These are phyloP conservation scores for Telfairia occidentalis DNA, from an alignment of 331 rosid genomes.

Conservation along the genomic window DNA sequence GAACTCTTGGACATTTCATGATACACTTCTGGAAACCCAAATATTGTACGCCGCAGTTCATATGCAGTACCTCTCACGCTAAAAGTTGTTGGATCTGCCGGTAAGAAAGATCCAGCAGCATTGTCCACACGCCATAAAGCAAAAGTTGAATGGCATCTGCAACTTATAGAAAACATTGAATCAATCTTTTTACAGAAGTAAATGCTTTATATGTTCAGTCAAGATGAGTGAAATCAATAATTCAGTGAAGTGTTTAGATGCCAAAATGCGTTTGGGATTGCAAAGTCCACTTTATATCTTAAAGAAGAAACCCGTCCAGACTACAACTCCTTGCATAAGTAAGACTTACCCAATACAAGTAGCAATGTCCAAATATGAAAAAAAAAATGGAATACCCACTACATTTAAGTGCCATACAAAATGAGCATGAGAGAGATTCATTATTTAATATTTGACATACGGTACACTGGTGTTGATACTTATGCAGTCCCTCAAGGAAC, in stretches of 20 bases:
- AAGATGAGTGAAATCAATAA: not conserved
- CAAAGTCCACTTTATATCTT: not conserved
- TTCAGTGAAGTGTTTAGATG: not conserved
- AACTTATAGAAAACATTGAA: constrained; percentile 14
- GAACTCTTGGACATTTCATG: constrained; percentile 20
- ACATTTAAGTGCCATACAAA: not conserved
- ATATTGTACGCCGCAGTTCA: constrained; percentile 62
- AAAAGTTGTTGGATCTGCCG: constrained; percentile 48
- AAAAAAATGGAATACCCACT: not conserved
- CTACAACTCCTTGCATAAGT: not conserved
- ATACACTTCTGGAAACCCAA: constrained; percentile 50
- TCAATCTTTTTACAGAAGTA: not conserved
- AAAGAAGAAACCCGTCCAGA: not conserved
- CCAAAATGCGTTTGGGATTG: not conserved
- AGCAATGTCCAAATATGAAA: not conserved
- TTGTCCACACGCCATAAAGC: constrained; percentile 91
- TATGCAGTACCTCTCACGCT: constrained; percentile 47
- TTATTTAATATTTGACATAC: constrained; percentile 41
- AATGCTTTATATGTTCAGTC: not conserved
- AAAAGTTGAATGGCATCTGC: constrained; percentile 45
- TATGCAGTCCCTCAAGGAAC: constrained; percentile 73
- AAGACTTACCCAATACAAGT: not conserved
- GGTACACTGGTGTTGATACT: constrained; percentile 35
- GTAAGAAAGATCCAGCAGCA: constrained; percentile 86
- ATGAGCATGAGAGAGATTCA: not conserved